Conservation (phyloP, 352 stramenopile genomes). For the Pythium insidiosum region DNA sequence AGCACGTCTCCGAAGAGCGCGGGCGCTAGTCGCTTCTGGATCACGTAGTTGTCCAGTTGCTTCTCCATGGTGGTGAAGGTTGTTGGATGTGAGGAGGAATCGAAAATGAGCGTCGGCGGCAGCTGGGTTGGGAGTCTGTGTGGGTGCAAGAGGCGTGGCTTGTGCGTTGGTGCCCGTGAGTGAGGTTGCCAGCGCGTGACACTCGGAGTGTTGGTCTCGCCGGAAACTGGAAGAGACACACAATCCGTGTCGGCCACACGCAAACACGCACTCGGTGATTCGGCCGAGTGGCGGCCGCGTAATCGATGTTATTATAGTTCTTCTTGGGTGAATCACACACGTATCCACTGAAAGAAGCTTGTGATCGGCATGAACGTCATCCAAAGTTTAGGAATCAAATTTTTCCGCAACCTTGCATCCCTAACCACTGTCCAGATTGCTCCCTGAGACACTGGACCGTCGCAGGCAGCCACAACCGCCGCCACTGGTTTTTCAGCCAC, state of each 20-base stretch:
- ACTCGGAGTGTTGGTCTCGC: constrained; percentile 11
- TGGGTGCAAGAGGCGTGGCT: not conserved
- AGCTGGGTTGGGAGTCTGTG: not conserved
- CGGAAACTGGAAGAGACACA: not conserved
- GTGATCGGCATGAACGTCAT: not conserved
- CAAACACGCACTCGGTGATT: too few relatives aligned
- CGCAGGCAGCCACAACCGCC: too few relatives aligned
- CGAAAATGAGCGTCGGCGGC: constrained; percentile 2
- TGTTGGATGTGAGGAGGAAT: constrained; percentile 12
- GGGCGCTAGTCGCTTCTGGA: constrained; percentile 61
- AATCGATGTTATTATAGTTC: not conserved
- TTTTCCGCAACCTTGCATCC: constrained; percentile 1
- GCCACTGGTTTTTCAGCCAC: too few relatives aligned
- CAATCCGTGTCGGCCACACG: not conserved
- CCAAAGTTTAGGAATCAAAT: too few relatives aligned
- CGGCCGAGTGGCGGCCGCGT: not conserved
- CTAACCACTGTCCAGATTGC: constrained; percentile 12
- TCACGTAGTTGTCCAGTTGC: constrained; percentile 77
- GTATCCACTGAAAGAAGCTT: constrained; percentile 4
- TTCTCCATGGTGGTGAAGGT: constrained; percentile 21
- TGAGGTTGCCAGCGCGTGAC: too few relatives aligned
- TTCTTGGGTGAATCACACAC: not conserved
- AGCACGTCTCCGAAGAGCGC: constrained; percentile 79
- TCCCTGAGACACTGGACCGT: too few relatives aligned
- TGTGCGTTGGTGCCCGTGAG: too few relatives aligned